Percentiles rank a stretch among this genome's conserved stretches.
These are phyloP conservation scores for Calonectria montana DNA, from an alignment of 2,329 filamentous ascomycete species.

Conservation along the genomic window DNA sequence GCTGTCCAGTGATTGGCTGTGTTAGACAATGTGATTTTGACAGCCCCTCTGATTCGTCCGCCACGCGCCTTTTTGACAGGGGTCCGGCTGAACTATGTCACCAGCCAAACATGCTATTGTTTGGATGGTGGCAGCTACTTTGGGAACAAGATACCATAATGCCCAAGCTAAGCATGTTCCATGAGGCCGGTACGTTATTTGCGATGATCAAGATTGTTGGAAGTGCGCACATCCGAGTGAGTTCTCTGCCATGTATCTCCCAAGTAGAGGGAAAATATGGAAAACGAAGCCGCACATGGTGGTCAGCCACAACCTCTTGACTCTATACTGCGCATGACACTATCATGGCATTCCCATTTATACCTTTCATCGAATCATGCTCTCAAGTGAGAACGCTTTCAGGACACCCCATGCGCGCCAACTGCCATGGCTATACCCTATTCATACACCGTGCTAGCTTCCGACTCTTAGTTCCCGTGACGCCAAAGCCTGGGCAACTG, in stretches of 20 bases:
- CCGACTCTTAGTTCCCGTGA: conserved; percentile 22
- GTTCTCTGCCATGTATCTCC: neutral
- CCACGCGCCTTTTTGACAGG: conserved; percentile 19
- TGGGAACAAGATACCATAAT: conserved; percentile 18
- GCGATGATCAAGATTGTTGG: neutral
- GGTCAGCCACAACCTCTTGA: neutral
- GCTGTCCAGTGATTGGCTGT: conserved; percentile 26
- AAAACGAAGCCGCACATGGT: neutral
- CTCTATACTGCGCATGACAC: conserved; percentile 9
- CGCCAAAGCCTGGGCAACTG: conserved; percentile 19
- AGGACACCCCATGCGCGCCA: neutral
- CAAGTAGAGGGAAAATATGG: neutral
- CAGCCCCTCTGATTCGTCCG: conserved; percentile 36
- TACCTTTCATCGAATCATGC: neutral
- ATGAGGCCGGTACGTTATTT: neutral
- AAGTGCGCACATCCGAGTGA: neutral
- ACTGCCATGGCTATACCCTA: neutral
- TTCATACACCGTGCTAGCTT: conserved; percentile 24
- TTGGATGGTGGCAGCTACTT: conserved; percentile 11
- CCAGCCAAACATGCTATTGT: conserved; percentile 23
- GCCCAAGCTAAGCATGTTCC: conserved; percentile 23
- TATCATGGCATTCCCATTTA: conserved; percentile 1
- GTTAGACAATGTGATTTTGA: conserved; percentile 40
- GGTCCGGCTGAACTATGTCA: conserved; percentile 26
- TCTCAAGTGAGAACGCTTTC: neutral